Base-by-base conservation (phyloP, 495 filamentous ascomycete species). In the Glarea lozoyensis region DNA sequence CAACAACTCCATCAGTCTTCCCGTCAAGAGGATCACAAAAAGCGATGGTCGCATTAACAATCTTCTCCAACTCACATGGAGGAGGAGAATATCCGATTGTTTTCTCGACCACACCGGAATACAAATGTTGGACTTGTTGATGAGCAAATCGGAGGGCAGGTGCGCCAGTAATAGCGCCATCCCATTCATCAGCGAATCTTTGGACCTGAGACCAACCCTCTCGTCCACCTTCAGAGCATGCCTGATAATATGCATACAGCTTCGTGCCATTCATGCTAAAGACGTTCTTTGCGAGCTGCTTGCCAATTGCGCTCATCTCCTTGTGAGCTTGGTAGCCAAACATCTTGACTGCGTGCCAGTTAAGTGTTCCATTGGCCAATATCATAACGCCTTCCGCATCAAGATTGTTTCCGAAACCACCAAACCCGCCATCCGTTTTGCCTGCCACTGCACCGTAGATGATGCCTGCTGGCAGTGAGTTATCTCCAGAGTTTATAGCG, bases 111-210 rank as follows among this genome's bases (percentile, higher is more conserved):
- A 58, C 54, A 10, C 57, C 50, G 12, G 68, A 53, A 41, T 60
- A 67, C 1, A 74, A 45, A 45, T 75, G 72, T 37, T 69, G 55
- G 18, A 71, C 64, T 52, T 75, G 73, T 46, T 73, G 65, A 38
- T 69, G 65, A 9, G 55, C 60, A 39, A 62, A 69, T 0, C 72
- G 62, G 57, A 76, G 68, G 5, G 73, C 73, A 2, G 73, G 72
- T 1, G 73, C 70, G 31, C 70, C 72, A 15, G 59, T 59, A 29
- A 69, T 62, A 1, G 57, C 64, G 24, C 72, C 73, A 43, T 77
- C 73, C 16, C 66, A 73, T 30, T 68, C 59, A 7, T 66, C 62
- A 0, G 58, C 67, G 44, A 60, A 76, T 15, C 70, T 69, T 52
- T 77, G 72, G 16, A 72, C 57, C 47, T 75, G 70, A 44, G 56